phyloP scores from a whole-genome alignment of 352 stramenopile species.

The Globisporangium paroecandrum region DNA sequence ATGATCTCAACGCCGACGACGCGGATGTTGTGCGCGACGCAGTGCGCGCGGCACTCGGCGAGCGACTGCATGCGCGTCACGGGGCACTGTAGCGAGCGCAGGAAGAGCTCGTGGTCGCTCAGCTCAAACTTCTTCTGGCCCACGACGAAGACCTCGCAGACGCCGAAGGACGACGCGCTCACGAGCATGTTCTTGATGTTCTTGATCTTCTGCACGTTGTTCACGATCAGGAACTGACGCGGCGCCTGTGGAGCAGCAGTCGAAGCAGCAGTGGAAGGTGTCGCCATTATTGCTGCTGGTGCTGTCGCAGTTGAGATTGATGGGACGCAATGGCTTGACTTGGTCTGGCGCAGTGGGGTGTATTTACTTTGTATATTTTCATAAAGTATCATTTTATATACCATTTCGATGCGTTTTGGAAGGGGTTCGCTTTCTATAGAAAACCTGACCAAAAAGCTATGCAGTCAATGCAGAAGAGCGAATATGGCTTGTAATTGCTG shows the following conservation, averaged over 20 bases:
- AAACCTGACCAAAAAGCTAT: too few relatives aligned
- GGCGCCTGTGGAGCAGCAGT: background rate
- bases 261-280: background rate
- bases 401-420: too few relatives aligned
- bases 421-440: too few relatives aligned
- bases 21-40: constrained; percentile 54
- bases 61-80: constrained; percentile 78
- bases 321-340: too few relatives aligned
- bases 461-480: background rate
- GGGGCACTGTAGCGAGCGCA: constrained; percentile 40
- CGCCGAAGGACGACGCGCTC: constrained; percentile 81
- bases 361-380: too few relatives aligned
- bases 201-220: constrained; percentile 91
- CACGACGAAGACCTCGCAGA: constrained; percentile 82
- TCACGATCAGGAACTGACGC: constrained; percentile 83
- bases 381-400: too few relatives aligned
- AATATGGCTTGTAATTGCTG: background rate
- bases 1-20: constrained; percentile 95
- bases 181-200: constrained; percentile 88
- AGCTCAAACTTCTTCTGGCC: constrained; percentile 83
- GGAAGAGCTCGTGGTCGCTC: constrained; percentile 46
- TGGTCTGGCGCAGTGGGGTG: background rate
- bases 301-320: background rate
- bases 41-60: constrained; percentile 70
- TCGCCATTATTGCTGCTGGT: background rate